Evolutionary conservation across 2,329 filamentous ascomycete genomes (phyloP), one percentile per base, ranked within the genome.

Genomic region (Paecilomyces niveus): DNA sequence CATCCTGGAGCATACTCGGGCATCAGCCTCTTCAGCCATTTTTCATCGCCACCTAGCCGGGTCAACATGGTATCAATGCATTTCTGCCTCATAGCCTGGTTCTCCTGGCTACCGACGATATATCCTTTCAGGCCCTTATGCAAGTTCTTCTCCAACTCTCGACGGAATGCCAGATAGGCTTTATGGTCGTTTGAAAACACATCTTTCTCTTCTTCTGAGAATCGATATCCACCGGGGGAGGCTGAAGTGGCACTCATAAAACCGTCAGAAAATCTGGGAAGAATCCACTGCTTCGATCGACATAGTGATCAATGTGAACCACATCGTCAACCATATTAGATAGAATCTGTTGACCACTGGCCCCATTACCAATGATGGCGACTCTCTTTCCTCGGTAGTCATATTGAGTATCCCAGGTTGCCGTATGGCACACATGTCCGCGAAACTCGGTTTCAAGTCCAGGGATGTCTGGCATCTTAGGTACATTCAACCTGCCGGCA

Each of bases 121-220:
- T 18, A 58, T 52, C 21, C 51, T 22, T 3, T 50, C 51, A 18
- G 49, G 50, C 26, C 26, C 53, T 49, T 51, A 26, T 61, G 54
- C 13, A 62, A 59, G 24, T 49, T 33, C 21, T 39, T 39, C n/a
- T 61, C 60, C 31, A 61, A 26, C 24, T 15, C 13, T 32, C 31
- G 50, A 13, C 58, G 58, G 51, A 54, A 60, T 22, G 57, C 54
- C n/a, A 56, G 35, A 45, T 61, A 59, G 53, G 58, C 58, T 13
- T 55, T 18, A 1, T 52, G 51, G 22, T 60, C 39, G 2, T 52
- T 53, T 13, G 21, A 21, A n/a, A 59, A 61, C 8, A 7, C 13
- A 5, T 50, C 26, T 39, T 59, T 56, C 53, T 61, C 60, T 26
- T 58, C 26, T 11, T 59, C 51, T 7, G 60, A 57, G 33, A 53